These are phyloP conservation scores for Paragyromitra xinjiangensis DNA, from an alignment of 495 filamentous ascomycete species.

Conservation along the genomic window DNA sequence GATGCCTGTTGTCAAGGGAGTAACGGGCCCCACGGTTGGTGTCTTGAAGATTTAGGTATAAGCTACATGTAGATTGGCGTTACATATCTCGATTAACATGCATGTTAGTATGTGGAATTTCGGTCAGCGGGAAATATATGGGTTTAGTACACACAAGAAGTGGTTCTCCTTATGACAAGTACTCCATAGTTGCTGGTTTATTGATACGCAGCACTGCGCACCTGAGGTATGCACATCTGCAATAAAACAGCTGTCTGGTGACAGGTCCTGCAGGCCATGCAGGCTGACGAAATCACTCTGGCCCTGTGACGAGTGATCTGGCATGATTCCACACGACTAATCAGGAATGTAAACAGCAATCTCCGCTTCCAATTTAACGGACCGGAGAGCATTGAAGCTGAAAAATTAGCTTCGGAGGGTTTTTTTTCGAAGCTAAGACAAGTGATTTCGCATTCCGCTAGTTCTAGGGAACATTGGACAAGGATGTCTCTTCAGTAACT, in stretches of 20 bases:
- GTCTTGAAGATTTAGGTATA: no score
- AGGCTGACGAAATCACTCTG: neutral
- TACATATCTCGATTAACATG: no score
- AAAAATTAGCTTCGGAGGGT: constrained; percentile 4
- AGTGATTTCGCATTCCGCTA: constrained; percentile 15
- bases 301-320: constrained; percentile 19
- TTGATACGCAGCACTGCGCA: neutral
- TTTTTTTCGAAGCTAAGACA: neutral
- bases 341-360: neutral
- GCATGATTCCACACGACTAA: constrained; percentile 26
- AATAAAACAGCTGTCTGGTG: constrained; percentile 1
- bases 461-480: constrained; percentile 1
- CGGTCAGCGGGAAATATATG: neutral
- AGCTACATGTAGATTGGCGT: no score
- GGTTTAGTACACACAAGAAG: neutral
- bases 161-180: neutral
- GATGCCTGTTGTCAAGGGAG: no score
- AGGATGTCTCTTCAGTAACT: constrained; percentile 26
- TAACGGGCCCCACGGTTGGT: no score
- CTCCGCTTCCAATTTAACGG: neutral
- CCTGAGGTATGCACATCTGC: neutral
- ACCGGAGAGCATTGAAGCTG: neutral
- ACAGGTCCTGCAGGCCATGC: neutral
- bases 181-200: neutral
- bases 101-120: no score